These are phyloP conservation scores for Acer negundo DNA, from an alignment of 345 rosid species.

Conservation along the genomic window DNA sequence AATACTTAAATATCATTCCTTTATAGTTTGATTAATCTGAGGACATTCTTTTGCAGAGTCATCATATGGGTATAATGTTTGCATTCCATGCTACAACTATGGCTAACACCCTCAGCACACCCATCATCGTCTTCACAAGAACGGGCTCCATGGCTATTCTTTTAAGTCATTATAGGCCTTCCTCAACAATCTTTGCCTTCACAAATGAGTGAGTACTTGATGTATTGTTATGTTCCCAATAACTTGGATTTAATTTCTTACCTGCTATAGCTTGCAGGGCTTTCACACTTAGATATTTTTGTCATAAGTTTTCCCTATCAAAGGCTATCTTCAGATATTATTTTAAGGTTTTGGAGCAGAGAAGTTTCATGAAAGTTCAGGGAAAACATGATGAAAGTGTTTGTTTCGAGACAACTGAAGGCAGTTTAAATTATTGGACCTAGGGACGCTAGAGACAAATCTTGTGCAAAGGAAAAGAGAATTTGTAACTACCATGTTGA, in stretches of 20 bases:
- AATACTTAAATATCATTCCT: background rate
- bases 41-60: slow-evolving; percentile 54
- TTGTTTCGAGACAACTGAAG: background rate
- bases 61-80: slow-evolving; percentile 97
- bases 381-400: background rate
- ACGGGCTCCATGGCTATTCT: slow-evolving; percentile 93
- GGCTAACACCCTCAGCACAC: slow-evolving; percentile 84
- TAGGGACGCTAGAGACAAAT: background rate
- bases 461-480: background rate
- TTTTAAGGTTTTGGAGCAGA: background rate
- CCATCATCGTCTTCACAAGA: slow-evolving; percentile 87
- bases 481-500: background rate
- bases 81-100: slow-evolving; percentile 92
- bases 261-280: background rate
- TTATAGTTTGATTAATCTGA: slow-evolving; percentile 19
- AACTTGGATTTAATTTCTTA: slow-evolving; percentile 11
- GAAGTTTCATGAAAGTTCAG: background rate
- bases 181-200: slow-evolving; percentile 87
- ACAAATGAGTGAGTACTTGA: slow-evolving; percentile 74
- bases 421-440: background rate
- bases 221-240: background rate
- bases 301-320: background rate
- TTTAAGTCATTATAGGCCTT: slow-evolving; percentile 85
- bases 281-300: background rate
- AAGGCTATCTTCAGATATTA: background rate